These are phyloP conservation scores for Colletotrichum acutatum DNA, from an alignment of 2,329 filamentous ascomycete genomes.

Conservation along the genomic window DNA sequence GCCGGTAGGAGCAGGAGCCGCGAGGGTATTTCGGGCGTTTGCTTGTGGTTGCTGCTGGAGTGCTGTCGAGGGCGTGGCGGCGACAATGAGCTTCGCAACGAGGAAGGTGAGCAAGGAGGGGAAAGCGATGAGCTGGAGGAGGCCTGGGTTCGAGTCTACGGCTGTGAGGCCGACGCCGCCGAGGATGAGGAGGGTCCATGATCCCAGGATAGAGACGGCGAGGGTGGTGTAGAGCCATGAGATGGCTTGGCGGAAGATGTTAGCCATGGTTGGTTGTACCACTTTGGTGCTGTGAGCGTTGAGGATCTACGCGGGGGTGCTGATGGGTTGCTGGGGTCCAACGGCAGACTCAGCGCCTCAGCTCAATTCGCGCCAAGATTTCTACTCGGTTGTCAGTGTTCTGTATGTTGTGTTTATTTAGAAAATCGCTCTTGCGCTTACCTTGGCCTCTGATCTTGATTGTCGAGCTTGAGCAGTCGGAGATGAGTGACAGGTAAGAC, in stretches of 20 bases:
- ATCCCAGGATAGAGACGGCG: constrained; percentile 17
- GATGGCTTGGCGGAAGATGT: constrained; percentile 22
- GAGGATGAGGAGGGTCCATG: constrained; percentile 22
- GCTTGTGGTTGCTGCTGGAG: not conserved
- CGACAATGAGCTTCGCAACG: constrained; percentile 26
- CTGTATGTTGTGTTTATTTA: no score
- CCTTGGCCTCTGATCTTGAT: not conserved
- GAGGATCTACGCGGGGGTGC: not conserved
- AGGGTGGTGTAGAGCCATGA: constrained; percentile 29
- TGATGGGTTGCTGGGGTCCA: not conserved
- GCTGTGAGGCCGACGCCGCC: constrained; percentile 8
- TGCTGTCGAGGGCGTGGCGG: not conserved
- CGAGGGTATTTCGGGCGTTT: not conserved
- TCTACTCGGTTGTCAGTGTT: not conserved
- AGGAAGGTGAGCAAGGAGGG: constrained; percentile 32
- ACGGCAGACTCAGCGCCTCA: not conserved
- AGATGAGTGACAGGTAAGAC: not conserved
- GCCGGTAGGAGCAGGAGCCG: no score
- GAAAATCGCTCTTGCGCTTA: rapidly evolving
- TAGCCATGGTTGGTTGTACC: not conserved
- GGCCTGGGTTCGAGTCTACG: not conserved
- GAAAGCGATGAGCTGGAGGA: constrained; percentile 26
- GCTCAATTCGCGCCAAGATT: not conserved
- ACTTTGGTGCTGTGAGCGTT: no score
- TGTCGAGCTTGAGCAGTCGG: not conserved